These are phyloP conservation scores for Xylaria grammica DNA, from an alignment of 495 filamentous ascomycete genomes.

Conservation along the genomic window DNA sequence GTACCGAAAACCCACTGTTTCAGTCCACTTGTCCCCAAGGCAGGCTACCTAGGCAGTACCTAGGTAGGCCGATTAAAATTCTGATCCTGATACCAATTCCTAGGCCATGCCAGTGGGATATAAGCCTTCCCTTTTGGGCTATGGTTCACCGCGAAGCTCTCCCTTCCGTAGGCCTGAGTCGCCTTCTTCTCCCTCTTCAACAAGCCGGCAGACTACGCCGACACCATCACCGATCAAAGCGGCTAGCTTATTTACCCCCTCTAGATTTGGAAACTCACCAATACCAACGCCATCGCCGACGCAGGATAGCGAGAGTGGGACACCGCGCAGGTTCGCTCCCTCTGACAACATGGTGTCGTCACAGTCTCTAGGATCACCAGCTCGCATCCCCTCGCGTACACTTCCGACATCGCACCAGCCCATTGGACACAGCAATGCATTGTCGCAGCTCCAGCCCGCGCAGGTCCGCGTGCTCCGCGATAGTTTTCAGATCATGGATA, in stretches of 20 bases:
- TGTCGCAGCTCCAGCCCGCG: conserved; percentile 67
- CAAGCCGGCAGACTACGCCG: conserved; percentile 49
- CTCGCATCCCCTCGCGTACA: conserved; percentile 39
- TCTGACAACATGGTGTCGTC: conserved; percentile 35
- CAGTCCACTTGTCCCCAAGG: background rate
- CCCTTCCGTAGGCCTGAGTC: conserved; percentile 75
- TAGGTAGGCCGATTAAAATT: background rate
- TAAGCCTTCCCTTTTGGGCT: conserved; percentile 74
- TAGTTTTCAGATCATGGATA: conserved; percentile 84
- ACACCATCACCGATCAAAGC: conserved; percentile 46
- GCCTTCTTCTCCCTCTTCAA: conserved; percentile 50
- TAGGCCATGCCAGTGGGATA: conserved; percentile 61
- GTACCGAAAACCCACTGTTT: conserved; percentile 20
- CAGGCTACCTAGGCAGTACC: background rate
- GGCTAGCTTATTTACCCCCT: conserved; percentile 34
- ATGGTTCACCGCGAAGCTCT: conserved; percentile 70
- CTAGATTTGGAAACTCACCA: conserved; percentile 43
- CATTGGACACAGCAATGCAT: conserved; percentile 54
- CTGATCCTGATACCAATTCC: background rate
- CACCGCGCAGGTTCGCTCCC: conserved; percentile 47
- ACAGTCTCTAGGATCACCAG: conserved; percentile 53
- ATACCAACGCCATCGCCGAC: conserved; percentile 31
- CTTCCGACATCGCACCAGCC: conserved; percentile 33
- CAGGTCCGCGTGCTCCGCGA: conserved; percentile 80
- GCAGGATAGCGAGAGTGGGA: conserved; percentile 40